phyloP scores from a whole-genome alignment of 2,329 filamentous ascomycete genomes.

The Didymella lethalis region DNA sequence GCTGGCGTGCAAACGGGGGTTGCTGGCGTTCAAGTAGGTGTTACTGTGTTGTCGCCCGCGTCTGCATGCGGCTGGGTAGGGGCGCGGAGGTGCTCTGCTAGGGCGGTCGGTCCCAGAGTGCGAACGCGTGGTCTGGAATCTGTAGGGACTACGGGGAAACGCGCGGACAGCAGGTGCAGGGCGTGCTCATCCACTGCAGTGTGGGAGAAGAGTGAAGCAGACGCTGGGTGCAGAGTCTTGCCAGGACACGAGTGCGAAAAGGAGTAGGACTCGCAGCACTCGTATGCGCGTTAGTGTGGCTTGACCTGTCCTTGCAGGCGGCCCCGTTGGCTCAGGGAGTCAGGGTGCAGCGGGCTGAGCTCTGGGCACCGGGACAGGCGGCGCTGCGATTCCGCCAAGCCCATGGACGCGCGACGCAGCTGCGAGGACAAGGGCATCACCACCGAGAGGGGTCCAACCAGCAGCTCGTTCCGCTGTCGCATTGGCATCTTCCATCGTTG shows the following conservation, averaged over 20 bases:
- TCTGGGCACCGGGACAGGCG: slow-evolving; percentile 4
- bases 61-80: slow-evolving; percentile 4
- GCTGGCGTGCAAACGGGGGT: slow-evolving; percentile 8
- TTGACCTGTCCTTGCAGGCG: slow-evolving; percentile 16
- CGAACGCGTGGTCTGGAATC: slow-evolving; percentile 6
- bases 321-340: background rate
- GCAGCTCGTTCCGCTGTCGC: background rate
- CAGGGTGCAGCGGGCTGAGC: slow-evolving; percentile 3
- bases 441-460: background rate
- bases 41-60: slow-evolving; percentile 21
- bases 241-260: slow-evolving; percentile 19
- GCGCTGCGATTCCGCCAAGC: slow-evolving; percentile 5
- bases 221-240: slow-evolving; percentile 8
- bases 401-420: background rate
- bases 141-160: background rate
- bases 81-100: slow-evolving; percentile 19
- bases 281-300: slow-evolving; percentile 27
- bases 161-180: slow-evolving; percentile 15
- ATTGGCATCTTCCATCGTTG: background rate
- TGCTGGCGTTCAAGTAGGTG: background rate
- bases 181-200: slow-evolving; percentile 9
- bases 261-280: slow-evolving; percentile 22
- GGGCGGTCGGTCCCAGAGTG: background rate
- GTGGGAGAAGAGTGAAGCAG: background rate
- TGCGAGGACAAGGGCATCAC: background rate